Conservation (phyloP, 208 protist genomes). For the Polymyxa betae region DNA sequence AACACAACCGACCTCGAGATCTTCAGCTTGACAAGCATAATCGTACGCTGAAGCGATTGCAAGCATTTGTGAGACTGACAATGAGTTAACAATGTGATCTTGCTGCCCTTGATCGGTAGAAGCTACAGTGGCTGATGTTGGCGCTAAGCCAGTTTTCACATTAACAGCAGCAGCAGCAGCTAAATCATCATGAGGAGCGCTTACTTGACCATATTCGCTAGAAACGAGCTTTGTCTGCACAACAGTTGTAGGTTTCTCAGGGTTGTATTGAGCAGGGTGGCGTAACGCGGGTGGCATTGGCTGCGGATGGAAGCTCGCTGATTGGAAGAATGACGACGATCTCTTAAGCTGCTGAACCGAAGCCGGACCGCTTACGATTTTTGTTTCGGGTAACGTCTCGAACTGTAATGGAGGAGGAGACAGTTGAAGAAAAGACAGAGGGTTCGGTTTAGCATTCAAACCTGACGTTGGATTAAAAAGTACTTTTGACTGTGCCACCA, state of each 20-base stretch:
- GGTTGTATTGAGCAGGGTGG: background rate
- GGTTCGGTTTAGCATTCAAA: background rate
- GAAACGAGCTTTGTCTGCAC: slow-evolving; percentile 14
- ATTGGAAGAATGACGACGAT: background rate
- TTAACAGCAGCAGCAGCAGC: background rate
- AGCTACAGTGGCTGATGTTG: too few relatives aligned
- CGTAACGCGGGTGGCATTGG: background rate
- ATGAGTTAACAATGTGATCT: slow-evolving; percentile 46
- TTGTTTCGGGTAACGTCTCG: slow-evolving; percentile 15
- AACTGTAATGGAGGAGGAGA: slow-evolving; percentile 16
- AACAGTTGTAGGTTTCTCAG: background rate
- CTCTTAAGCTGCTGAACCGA: background rate
- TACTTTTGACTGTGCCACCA: background rate
- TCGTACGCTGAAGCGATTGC: slow-evolving; percentile 30
- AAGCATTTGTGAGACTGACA: slow-evolving; percentile 43
- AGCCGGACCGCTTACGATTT: background rate
- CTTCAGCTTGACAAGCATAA: slow-evolving; percentile 15
- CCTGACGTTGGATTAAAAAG: background rate
- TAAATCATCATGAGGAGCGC: background rate
- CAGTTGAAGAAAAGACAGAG: background rate
- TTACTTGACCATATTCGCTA: background rate
- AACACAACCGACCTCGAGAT: slow-evolving; percentile 1
- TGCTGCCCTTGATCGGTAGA: background rate
- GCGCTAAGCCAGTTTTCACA: too few relatives aligned
- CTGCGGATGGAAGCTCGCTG: too few relatives aligned